A percentile compares a stretch with the other conserved stretches of the same genome.
These are phyloP conservation scores for Quercus alba DNA, from an alignment of 306 rosid genomes.

Conservation along the genomic window DNA sequence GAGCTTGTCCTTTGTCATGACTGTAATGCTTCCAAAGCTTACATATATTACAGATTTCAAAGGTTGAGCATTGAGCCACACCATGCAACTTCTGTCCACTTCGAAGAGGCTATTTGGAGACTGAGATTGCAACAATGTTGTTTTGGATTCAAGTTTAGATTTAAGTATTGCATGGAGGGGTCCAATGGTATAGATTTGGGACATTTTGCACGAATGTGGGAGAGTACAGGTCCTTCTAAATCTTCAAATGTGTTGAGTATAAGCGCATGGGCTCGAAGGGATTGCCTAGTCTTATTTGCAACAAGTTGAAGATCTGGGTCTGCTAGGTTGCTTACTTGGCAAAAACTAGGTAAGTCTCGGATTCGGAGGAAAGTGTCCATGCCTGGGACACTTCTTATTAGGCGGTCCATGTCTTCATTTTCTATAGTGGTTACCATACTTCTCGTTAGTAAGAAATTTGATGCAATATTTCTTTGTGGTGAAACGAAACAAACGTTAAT, in stretches of 20 bases:
- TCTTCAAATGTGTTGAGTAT: slow-evolving; percentile 67
- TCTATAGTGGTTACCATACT: slow-evolving; percentile 7
- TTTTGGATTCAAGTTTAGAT: not conserved
- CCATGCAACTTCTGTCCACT: slow-evolving; percentile 27
- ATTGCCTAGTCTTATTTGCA: not conserved
- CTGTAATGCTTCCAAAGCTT: slow-evolving; percentile 41
- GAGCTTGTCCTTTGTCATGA: not conserved
- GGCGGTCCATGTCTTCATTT: slow-evolving; percentile 52
- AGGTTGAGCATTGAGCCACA: slow-evolving; percentile 41
- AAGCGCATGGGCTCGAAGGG: slow-evolving; percentile 24
- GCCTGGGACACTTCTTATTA: slow-evolving; percentile 17
- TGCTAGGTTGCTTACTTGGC: not conserved
- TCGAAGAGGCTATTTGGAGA: slow-evolving; percentile 4
- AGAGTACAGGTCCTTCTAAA: slow-evolving; percentile 41
- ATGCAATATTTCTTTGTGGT: not conserved
- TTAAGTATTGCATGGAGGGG: slow-evolving; percentile 34
- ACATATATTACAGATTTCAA: slow-evolving; percentile 32
- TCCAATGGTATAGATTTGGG: slow-evolving; percentile 34
- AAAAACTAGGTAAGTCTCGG: slow-evolving; percentile 39
- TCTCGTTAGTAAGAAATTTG: not conserved
- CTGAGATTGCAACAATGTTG: not conserved
- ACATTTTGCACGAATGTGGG: slow-evolving; percentile 12
- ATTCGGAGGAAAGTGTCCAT: slow-evolving; percentile 37
- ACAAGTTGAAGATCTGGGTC: not conserved
- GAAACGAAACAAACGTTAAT: too few species aligned